These are phyloP conservation scores for Sclerotinia subarctica DNA, from an alignment of 2,329 filamentous ascomycete species.

Conservation along the genomic window DNA sequence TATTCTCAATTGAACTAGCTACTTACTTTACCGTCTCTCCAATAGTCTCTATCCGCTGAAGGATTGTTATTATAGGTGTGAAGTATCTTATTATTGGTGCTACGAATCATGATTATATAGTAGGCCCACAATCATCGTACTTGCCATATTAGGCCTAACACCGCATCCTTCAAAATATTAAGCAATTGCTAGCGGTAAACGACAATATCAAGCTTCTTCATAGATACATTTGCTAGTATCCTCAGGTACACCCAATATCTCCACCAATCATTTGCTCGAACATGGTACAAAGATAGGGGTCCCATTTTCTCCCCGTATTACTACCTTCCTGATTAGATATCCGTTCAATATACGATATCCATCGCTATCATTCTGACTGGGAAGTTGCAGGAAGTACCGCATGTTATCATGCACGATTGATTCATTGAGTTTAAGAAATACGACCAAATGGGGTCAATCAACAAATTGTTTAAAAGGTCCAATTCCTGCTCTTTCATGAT, in stretches of 20 bases:
- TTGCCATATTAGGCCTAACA: no score
- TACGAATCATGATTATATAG: no score
- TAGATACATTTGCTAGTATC: neutral
- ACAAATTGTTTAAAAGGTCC: slow-evolving; percentile 3
- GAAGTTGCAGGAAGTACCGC: slow-evolving; percentile 7
- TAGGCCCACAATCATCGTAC: no score
- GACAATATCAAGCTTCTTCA: neutral
- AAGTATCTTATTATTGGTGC: no score
- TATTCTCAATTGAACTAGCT: no score
- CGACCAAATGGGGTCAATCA: neutral
- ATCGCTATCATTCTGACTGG: slow-evolving; percentile 4
- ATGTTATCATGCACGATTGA: neutral
- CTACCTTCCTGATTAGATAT: slow-evolving; percentile 16
- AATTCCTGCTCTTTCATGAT: neutral
- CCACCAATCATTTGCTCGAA: neutral
- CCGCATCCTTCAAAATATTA: neutral
- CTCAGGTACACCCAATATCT: neutral
- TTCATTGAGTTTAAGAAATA: neutral
- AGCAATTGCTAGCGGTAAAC: neutral
- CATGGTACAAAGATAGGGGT: neutral
- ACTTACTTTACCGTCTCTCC: neutral
- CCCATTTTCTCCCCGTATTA: neutral
- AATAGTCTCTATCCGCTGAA: neutral
- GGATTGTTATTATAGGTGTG: no score
- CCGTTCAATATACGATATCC: neutral